Evolutionary conservation across 345 rosid species (phyloP).

Genomic region (Eucalyptus albens): DNA sequence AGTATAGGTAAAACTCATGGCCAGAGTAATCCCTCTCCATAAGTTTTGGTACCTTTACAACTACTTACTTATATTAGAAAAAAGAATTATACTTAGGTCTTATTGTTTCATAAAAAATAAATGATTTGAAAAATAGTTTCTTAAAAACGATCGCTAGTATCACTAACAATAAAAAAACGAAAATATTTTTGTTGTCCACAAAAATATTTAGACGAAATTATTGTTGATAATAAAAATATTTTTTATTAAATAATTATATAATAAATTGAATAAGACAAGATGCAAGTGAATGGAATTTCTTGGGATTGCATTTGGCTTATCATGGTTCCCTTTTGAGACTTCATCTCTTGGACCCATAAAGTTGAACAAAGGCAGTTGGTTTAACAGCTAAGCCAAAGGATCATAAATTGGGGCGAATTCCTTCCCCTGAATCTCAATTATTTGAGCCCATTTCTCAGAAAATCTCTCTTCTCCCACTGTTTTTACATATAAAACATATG

Average conservation of each 20-base stretch:
- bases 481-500: background rate
- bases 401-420: background rate
- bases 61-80: background rate
- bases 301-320: background rate
- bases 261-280: background rate
- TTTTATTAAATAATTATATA: no score
- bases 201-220: background rate
- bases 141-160: rapidly evolving
- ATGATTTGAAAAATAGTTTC: no score
- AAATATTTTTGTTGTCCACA: no score
- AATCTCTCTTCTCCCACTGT: background rate
- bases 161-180: rapidly evolving
- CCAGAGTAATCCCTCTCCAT: background rate
- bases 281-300: background rate
- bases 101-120: no score
- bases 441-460: background rate
- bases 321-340: background rate
- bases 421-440: background rate
- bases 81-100: background rate
- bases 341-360: background rate
- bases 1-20: background rate
- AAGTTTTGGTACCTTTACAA: background rate
- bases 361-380: background rate
- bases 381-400: background rate
- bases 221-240: no score